Evolutionary conservation across 352 stramenopile species (phyloP).

Genomic region (Pseudoperonospora humuli): DNA sequence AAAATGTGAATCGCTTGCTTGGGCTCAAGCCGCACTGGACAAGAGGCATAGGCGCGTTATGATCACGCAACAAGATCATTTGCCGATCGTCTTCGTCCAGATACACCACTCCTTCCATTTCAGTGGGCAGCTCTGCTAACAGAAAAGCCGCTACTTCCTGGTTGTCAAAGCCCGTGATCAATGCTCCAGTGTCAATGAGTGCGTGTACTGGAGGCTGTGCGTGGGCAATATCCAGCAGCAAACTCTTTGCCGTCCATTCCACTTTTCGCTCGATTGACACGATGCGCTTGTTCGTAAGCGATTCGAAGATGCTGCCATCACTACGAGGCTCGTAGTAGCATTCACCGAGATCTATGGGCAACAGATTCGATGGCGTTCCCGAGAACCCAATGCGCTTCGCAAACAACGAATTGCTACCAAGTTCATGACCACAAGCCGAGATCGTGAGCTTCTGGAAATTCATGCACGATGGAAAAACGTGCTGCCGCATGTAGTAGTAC

Average conservation of each 20-base stretch:
- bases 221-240: conserved; percentile 73
- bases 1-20: conserved; percentile 89
- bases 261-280: conserved; percentile 80
- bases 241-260: conserved; percentile 67
- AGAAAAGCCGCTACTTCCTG: conserved; percentile 81
- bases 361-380: conserved; percentile 97
- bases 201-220: conserved; percentile 72
- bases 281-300: conserved; percentile 91
- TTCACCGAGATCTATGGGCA: conserved; percentile 97
- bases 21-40: conserved; percentile 81
- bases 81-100: conserved; percentile 84
- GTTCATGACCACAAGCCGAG: conserved; percentile 97
- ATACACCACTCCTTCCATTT: conserved; percentile 90
- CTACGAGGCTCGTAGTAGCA: conserved; percentile 98
- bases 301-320: conserved; percentile 97
- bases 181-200: conserved; percentile 87
- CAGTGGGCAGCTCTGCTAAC: conserved; percentile 53
- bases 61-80: conserved; percentile 91
- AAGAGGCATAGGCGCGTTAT: conserved; percentile 91
- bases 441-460: conserved; percentile 99
- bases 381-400: conserved; percentile 96
- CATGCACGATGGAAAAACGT: conserved; percentile 99
- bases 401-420: conserved; percentile 98
- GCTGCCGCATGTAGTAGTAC: conserved; percentile 96
- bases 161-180: conserved; percentile 89